Percentiles rank a stretch among this genome's conserved stretches.
These are phyloP conservation scores for Pavlovales sp. DNA, from an alignment of 208 protist genomes.

Conservation along the genomic window DNA sequence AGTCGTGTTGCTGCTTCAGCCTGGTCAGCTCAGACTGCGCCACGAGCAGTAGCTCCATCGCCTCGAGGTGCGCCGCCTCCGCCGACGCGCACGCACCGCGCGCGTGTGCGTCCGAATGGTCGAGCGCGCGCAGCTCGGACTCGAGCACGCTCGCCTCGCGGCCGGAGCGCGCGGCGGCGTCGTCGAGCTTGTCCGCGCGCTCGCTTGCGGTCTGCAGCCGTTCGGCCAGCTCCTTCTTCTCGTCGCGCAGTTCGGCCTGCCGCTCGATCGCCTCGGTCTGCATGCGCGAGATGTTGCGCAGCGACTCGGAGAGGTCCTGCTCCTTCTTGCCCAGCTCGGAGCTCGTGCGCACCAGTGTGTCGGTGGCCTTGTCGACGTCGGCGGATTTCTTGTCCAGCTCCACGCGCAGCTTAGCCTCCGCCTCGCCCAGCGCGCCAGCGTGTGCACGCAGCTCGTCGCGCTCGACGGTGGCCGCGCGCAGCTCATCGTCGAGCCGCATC, in stretches of 20 bases:
- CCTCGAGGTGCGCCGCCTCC: neutral
- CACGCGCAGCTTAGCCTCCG: neutral
- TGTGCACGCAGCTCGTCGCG: neutral
- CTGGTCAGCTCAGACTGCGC: neutral
- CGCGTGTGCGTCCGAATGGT: neutral
- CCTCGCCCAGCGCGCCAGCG: neutral
- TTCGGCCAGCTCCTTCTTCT: neutral
- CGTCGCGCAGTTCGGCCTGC: neutral
- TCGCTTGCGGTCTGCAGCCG: neutral
- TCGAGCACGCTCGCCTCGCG: neutral
- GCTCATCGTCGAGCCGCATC: neutral
- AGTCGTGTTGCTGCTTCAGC: neutral
- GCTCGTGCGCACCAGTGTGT: neutral
- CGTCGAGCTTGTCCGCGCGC: neutral
- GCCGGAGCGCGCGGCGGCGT: too few relatives aligned
- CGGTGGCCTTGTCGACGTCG: too few relatives aligned
- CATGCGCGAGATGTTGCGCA: neutral
- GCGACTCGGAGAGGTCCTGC: neutral
- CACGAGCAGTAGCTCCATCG: neutral
- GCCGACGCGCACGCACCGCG: too few relatives aligned
- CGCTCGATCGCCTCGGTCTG: neutral
- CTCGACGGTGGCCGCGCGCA: neutral
- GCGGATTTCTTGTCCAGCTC: neutral
- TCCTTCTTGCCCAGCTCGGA: neutral
- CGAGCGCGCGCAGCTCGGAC: neutral